Percentiles rank a stretch among this genome's conserved stretches.
phyloP scores from a whole-genome alignment of 192 early-diverging fungal species.

The Mortierella hygrophila region DNA sequence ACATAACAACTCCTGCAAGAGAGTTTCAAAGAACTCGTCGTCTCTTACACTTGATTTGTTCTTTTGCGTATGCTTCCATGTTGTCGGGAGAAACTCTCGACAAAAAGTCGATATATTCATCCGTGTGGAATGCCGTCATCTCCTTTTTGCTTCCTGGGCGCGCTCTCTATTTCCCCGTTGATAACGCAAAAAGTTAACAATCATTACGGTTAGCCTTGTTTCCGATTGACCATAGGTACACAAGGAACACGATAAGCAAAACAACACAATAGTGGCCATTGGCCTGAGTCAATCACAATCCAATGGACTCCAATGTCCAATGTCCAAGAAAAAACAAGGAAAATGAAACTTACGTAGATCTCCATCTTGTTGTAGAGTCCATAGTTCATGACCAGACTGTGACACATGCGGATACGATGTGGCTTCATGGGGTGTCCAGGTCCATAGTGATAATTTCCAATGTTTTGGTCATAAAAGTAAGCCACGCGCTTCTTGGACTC shows the following conservation, averaged over 20 bases:
- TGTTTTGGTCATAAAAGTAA: conserved; percentile 71
- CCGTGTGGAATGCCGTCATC: conserved; percentile 94
- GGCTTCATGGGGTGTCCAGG: conserved; percentile 98
- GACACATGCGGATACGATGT: conserved; percentile 93
- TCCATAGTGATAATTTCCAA: conserved; percentile 84
- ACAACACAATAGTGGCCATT: no score
- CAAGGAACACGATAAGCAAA: background rate
- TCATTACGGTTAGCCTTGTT: background rate
- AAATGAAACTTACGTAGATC: conserved; percentile 65
- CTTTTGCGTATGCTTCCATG: conserved; percentile 71
- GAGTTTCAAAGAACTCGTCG: background rate
- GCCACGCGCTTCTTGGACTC: conserved; percentile 69
- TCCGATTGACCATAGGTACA: background rate
- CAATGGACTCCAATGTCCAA: no score
- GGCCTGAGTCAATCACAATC: no score
- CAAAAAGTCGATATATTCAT: conserved; percentile 94
- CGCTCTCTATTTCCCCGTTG: conserved; percentile 68
- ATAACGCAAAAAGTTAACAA: background rate
- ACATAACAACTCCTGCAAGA: background rate
- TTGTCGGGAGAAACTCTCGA: conserved; percentile 81
- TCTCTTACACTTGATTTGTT: conserved; percentile 68
- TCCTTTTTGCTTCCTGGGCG: conserved; percentile 86
- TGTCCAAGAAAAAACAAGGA: background rate
- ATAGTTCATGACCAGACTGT: conserved; percentile 93
- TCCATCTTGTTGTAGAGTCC: conserved; percentile 94